phyloP scores from a whole-genome alignment of 352 stramenopile species.

The Pelagophyceae sp. region DNA sequence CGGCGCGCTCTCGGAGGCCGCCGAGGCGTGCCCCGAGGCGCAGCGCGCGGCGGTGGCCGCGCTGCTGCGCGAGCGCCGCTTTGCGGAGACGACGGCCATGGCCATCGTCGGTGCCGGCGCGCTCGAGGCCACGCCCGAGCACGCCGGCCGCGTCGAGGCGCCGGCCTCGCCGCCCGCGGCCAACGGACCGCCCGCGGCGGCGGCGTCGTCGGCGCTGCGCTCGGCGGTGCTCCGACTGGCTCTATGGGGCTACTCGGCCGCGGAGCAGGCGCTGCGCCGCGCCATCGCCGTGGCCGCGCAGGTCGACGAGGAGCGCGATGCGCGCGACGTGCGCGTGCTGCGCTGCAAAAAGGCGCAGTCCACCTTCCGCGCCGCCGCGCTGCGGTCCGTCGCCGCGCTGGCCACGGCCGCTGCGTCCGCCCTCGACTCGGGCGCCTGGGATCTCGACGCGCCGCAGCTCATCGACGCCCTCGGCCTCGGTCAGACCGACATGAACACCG shows the following conservation, averaged over 20 bases:
- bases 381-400: background rate
- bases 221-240: background rate
- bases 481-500: background rate
- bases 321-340: background rate
- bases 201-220: background rate
- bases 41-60: background rate
- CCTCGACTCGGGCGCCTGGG: background rate
- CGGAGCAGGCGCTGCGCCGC: background rate
- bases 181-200: no score
- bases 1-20: background rate
- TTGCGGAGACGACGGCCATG: conserved; percentile 8
- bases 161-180: no score
- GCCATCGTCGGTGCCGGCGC: background rate
- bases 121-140: background rate
- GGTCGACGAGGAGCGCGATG: no score
- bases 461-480: background rate
- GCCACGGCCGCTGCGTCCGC: background rate
- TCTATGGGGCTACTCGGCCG: background rate
- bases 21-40: background rate
- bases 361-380: background rate
- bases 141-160: background rate
- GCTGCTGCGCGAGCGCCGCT: background rate
- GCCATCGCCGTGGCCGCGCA: background rate
- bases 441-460: background rate
- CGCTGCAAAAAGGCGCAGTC: background rate